Evolutionary conservation across 2,329 filamentous ascomycete genomes (phyloP), one percentile per base, ranked within the genome.

Genomic region (Allantophomopsis cytisporea): DNA sequence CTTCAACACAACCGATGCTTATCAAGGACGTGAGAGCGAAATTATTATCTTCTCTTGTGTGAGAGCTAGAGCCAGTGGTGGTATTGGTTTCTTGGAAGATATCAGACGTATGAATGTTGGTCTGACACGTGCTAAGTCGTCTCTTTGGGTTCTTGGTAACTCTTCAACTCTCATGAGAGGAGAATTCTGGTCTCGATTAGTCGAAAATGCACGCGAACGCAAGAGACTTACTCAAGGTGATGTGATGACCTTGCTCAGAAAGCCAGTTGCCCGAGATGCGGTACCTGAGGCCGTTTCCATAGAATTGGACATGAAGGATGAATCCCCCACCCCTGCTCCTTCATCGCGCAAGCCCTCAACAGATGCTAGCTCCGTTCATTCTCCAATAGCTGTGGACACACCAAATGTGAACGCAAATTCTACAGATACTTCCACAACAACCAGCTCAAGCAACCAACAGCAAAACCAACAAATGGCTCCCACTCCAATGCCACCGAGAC

Each of bases 61-160:
- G 44, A 80, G 91, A 63, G 89, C 91, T 16, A 89, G 83, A 21
- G 76, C 84, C n/a, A 83, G 81, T 7, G 83, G 83, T n/a, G 87
- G 89, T 52, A 94, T 98, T 54, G 91, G 91, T 69, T 98, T 98
- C 75, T 81, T 98, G 73, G 83, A 85, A 40, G 91, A 98, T 58
- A 94, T 98, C 54, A 79, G 91, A 43, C 89, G 91, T 69, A 96
- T 98, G 93, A 98, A 98, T 60, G 91, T 98, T 53, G 91, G 91
- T 64, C 69, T 98, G 43, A 98, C 91, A 16, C 82, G 91, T 67
- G 93, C 91, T 5, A 95, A 94, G 60, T 94, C 85, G 8, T 95
- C 89, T 28, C 71, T 98, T 8, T 98, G 89, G 84, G 89, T 98
- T 42, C 71, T 98, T 18, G 91, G 91, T 48, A 93, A 96, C 59